These are phyloP conservation scores for Endotrypanum monterogeii DNA, from an alignment of 208 protist species.

Conservation along the genomic window DNA sequence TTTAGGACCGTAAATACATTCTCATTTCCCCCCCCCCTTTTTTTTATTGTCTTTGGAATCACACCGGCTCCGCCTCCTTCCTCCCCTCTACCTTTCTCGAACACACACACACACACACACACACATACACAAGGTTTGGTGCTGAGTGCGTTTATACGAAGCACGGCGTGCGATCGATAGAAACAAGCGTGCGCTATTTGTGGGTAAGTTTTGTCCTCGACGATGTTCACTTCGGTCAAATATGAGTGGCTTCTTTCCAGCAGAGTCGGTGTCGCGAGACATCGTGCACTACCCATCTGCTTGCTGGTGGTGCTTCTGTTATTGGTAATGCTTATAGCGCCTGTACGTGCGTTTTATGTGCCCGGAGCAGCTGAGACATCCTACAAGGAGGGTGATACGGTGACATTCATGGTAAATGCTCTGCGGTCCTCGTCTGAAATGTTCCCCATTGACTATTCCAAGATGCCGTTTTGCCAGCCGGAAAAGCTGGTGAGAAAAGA, in stretches of 20 bases:
- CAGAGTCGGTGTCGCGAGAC: neutral
- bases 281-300: neutral
- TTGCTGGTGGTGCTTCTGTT: neutral
- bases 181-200: neutral
- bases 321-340: constrained; percentile 1
- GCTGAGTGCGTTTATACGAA: neutral
- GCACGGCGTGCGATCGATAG: neutral
- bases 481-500: constrained; percentile 30
- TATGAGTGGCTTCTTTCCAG: neutral
- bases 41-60: neutral
- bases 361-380: constrained; percentile 54
- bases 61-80: neutral
- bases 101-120: neutral
- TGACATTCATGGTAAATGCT: constrained; percentile 70
- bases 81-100: too few species aligned
- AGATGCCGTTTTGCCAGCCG: constrained; percentile 66
- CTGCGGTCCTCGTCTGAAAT: constrained; percentile 66
- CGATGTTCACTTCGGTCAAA: neutral
- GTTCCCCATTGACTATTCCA: constrained; percentile 75
- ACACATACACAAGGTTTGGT: neutral
- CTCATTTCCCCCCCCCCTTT: too few species aligned
- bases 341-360: constrained; percentile 53
- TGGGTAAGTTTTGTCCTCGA: neutral
- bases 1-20: too few species aligned
- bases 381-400: constrained; percentile 44